phyloP scores from a whole-genome alignment of 306 rosid species.

The Castanospermum australe region DNA sequence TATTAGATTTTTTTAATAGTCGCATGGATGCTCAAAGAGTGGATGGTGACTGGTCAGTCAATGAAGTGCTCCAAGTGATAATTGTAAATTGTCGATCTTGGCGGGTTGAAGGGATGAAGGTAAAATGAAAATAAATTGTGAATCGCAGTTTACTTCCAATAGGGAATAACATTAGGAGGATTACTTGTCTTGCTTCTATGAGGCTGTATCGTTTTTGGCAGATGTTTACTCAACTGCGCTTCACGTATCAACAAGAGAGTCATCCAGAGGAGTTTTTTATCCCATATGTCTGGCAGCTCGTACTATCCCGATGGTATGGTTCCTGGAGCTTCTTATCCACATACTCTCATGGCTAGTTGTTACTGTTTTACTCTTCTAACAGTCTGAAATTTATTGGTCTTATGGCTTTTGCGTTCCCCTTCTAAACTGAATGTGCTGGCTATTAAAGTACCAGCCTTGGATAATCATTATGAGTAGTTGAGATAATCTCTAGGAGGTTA shows the following conservation, averaged over 20 bases:
- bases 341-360: not conserved
- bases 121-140: slow-evolving; percentile 21
- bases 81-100: slow-evolving; percentile 71
- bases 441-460: not conserved
- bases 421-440: not conserved
- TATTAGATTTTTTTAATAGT: slow-evolving; percentile 75
- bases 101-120: slow-evolving; percentile 90
- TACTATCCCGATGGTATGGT: slow-evolving; percentile 65
- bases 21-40: slow-evolving; percentile 70
- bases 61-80: slow-evolving; percentile 70
- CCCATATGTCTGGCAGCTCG: slow-evolving; percentile 84
- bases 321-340: not conserved
- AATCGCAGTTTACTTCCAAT: not conserved
- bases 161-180: not conserved
- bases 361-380: not conserved
- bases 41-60: slow-evolving; percentile 79
- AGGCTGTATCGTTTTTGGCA: slow-evolving; percentile 18
- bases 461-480: not conserved
- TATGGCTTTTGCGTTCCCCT: not conserved
- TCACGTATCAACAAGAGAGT: slow-evolving; percentile 87
- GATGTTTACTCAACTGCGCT: slow-evolving; percentile 81
- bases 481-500: not conserved
- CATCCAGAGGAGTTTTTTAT: slow-evolving; percentile 82
- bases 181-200: not conserved
- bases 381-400: not conserved